Evolutionary conservation across 768 basidiomycete species (phyloP), one percentile per base, ranked within the genome.

Genomic region (Multifurca ochricompacta): DNA sequence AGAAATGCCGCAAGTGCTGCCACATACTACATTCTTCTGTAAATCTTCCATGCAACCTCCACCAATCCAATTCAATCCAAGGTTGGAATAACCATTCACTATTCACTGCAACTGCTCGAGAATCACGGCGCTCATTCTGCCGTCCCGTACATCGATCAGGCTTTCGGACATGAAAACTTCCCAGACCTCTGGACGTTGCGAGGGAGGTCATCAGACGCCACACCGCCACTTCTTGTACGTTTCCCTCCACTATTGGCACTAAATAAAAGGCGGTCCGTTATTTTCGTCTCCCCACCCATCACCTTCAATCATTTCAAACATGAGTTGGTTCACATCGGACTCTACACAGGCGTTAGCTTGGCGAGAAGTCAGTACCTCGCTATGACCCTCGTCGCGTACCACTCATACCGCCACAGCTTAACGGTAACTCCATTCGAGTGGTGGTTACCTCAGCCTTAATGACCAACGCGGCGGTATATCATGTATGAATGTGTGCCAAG

Each of bases 391-490:
- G 9, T 18, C 31, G 18, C 11, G n/a, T 42, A 21, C 46, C 16
- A n/a, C 51, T 57, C 39, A 57, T 14, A 8, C 35, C 27, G 21
- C 34, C 30, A 35, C 40, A 57, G 56, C 56, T 57, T 21, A 52
- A 10, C 27, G 45, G 45, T 25, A 52, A 48, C 45, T 21, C 45
- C n/a, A 14, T 57, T n/a, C 50, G 51, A 21, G 50, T 46, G 45
- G 56, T 41, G 4, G 50, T 52, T 23, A 57, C 56, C 31, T 52
- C 56, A 30, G 28, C 49, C 27, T 52, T 47, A 25, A 46, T 57
- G 56, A 52, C 51, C 45, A 52, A 57, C 39, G 56, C 56, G 6
- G 56, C 56, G 9, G 56, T 57, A 11, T 57, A 57, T 36, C 56
- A 57, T 52, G 56, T 57, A 41, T 28, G 56, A 13, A 13, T 18